A percentile compares a stretch with the other conserved stretches of the same genome.
phyloP scores from a whole-genome alignment of 805 yeast species.

The Yamadazyma takamatsuzukensis region DNA sequence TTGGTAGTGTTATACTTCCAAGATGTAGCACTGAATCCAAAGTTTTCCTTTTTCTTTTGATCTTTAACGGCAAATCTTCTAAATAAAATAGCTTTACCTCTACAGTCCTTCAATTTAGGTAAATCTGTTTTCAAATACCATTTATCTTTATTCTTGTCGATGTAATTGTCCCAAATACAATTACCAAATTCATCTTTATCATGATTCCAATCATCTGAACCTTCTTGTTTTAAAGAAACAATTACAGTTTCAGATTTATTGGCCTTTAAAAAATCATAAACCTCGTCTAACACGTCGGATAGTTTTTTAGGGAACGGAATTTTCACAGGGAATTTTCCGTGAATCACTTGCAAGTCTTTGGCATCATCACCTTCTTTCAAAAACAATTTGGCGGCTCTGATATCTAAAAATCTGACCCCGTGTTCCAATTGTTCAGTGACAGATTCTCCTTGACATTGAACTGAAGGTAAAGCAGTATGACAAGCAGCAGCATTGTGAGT shows the following conservation, averaged over 20 bases:
- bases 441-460: conserved; percentile 66
- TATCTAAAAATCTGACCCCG: conserved; percentile 74
- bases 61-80: conserved; percentile 67
- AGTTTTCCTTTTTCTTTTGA: conserved; percentile 36
- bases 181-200: conserved; percentile 62
- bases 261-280: conserved; percentile 51
- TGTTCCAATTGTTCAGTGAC: conserved; percentile 60
- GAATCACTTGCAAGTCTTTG: conserved; percentile 62
- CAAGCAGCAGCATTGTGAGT: conserved; percentile 81
- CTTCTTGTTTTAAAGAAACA: conserved; percentile 72
- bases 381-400: conserved; percentile 59
- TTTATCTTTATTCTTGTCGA: conserved; percentile 45
- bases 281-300: conserved; percentile 48
- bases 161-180: conserved; percentile 54
- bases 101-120: conserved; percentile 57
- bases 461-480: conserved; percentile 68
- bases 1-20: conserved; percentile 67
- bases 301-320: conserved; percentile 55
- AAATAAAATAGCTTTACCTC: conserved; percentile 66
- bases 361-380: conserved; percentile 47
- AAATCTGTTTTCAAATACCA: conserved; percentile 59
- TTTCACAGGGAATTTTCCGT: conserved; percentile 73
- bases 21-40: conserved; percentile 64
- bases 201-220: conserved; percentile 62
- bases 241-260: conserved; percentile 60